Conservation (phyloP, 139 green algal species). For the Haematococcus sp. region DNA sequence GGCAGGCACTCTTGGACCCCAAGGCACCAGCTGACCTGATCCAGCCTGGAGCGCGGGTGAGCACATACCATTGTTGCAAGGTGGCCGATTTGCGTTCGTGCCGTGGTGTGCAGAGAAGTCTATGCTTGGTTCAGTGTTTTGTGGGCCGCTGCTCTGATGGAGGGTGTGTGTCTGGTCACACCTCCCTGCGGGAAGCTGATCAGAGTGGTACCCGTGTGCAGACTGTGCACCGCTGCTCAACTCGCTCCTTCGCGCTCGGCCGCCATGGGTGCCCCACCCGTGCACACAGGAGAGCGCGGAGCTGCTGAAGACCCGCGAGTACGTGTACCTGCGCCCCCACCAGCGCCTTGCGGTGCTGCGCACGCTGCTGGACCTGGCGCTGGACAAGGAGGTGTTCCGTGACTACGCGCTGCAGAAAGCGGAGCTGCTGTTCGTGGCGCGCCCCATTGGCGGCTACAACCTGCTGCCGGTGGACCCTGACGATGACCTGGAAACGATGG, state of each 20-base stretch:
- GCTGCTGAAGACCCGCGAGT: constrained; percentile 52
- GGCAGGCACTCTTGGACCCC: constrained; percentile 4
- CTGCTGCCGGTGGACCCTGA: constrained; percentile 3
- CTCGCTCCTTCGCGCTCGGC: no score
- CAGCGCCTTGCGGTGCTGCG: constrained; percentile 64
- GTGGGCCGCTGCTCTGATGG: no score
- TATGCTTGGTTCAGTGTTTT: no score
- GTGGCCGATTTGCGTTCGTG: constrained; percentile 2
- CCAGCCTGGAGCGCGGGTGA: constrained; percentile 5
- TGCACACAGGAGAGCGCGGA: constrained; percentile 27
- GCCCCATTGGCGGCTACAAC: not conserved
- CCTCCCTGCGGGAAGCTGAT: no score
- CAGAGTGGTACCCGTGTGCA: no score
- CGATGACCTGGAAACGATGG: constrained; percentile 12
- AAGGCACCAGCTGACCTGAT: constrained; percentile 8
- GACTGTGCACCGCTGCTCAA: no score
- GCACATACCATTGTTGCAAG: no score
- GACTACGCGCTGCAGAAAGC: constrained; percentile 57
- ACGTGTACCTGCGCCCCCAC: constrained; percentile 43
- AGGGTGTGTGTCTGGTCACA: no score
- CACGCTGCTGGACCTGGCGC: constrained; percentile 53
- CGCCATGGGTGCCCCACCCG: no score
- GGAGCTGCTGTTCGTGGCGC: constrained; percentile 16
- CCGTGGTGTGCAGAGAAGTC: not conserved
- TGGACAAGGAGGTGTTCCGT: constrained; percentile 58